These are phyloP conservation scores for Aspergillus thermomutatus DNA, from an alignment of 2,329 filamentous ascomycete genomes.

Conservation along the genomic window DNA sequence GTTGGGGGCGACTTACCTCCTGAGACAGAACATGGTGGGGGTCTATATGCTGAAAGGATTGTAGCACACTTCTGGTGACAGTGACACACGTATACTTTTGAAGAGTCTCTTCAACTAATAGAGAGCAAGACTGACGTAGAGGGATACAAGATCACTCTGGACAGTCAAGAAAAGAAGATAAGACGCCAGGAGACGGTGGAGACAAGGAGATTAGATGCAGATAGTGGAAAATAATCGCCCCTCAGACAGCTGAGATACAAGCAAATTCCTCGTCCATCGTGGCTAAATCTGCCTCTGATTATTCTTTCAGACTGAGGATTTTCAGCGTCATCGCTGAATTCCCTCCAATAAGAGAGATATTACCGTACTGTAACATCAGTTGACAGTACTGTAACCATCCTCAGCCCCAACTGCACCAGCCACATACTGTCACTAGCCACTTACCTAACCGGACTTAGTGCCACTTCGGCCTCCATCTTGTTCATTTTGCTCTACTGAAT, in stretches of 20 bases:
- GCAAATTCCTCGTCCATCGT: neutral
- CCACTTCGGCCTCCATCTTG: conserved; percentile 19
- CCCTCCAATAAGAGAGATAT: neutral
- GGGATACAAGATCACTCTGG: neutral
- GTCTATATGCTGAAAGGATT: neutral
- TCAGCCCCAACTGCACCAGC: conserved; percentile 14
- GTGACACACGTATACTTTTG: neutral
- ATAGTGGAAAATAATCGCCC: neutral
- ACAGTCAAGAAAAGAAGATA: neutral
- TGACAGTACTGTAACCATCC: too few relatives aligned
- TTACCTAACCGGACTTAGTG: conserved; percentile 7
- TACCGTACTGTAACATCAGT: conserved; percentile 2
- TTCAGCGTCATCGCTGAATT: neutral
- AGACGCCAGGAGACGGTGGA: neutral
- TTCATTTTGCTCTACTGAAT: conserved; percentile 21
- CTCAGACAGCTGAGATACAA: neutral
- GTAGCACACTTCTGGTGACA: neutral
- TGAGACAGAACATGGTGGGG: conserved; percentile 61
- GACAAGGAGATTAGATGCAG: neutral
- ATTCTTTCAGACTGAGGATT: neutral
- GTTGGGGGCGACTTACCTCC: conserved; percentile 49
- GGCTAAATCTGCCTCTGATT: neutral
- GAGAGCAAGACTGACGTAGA: neutral
- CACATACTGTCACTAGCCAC: conserved; percentile 11
- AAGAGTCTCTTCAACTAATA: conserved; percentile 1